Base-by-base conservation (phyloP, 768 basidiomycete genomes). In the Cystobasidium tubakii region DNA sequence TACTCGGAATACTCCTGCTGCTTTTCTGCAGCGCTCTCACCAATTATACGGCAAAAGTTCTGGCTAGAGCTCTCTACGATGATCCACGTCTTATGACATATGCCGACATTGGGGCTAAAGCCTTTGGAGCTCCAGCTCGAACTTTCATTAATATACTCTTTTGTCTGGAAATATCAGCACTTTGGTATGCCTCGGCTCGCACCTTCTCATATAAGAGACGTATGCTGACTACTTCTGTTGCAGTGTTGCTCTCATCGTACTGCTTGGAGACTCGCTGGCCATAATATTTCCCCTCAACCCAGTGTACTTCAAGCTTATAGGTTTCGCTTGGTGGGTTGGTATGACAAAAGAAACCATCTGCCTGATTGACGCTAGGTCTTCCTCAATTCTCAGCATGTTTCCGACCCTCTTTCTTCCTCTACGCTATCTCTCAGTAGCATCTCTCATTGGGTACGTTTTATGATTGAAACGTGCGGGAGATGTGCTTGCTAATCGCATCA, bases 11-110 rank as follows among this genome's bases (percentile, higher is more conserved):
- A 0, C 7, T 85, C 29, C 83, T 97, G 19, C 86, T 95, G 73
- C 79, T 90, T 13, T 85, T 86, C 66, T 93, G 92, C 77, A 91
- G 89, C 0, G 84, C 85, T 73, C 81, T 94, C 21, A 89, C 92
- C 9, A 95, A 91, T 79, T 91, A 96, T 81, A 93, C 91, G 91
- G 93, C 92, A 12, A 94, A 94, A 81, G 85, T 93, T 57, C 86
- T 97, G 19, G 92, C 91, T 0, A 83, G 83, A 60, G 85, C 93
- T 25, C 90, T 94, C 65, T 78, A 88, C 21, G 81, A 84, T 15
- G 91, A 96, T 78, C 84, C 86, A 9, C 85, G 84, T 4, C 78
- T 94, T 34, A 85, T 86, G 29, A 91, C 92, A 4, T 97, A 96
- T 80, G 86, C 91, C 1, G 94, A 97, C 79, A 90, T 96, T 75